A percentile compares a stretch with the other conserved stretches of the same genome.
These are phyloP conservation scores for Allomyces javanicus DNA, from an alignment of 192 early-diverging fungal genomes.

Conservation along the genomic window DNA sequence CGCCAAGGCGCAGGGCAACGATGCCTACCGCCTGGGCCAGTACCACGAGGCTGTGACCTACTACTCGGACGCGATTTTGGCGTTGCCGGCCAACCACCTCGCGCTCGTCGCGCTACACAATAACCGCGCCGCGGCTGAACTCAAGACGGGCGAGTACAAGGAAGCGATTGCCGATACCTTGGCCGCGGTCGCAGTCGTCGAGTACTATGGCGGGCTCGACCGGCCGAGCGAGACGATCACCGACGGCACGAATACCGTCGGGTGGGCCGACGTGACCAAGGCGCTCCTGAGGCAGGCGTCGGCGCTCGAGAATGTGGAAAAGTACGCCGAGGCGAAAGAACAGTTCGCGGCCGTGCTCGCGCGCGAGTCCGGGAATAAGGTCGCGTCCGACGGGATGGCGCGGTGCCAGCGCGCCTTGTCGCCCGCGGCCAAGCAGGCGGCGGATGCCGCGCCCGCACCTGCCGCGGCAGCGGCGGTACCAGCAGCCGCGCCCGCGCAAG, in stretches of 20 bases:
- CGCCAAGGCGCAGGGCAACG: conserved; percentile 48
- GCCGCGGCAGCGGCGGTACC: neutral
- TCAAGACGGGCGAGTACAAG: conserved; percentile 68
- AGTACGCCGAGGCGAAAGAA: conserved; percentile 43
- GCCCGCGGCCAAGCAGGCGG: conserved; percentile 9
- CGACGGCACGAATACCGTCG: neutral
- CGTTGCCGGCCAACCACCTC: conserved; percentile 40
- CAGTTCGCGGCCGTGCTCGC: conserved; percentile 20
- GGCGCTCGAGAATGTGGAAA: conserved; percentile 65
- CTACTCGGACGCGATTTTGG: conserved; percentile 47
- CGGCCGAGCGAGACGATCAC: conserved; percentile 1
- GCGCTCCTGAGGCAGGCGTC: conserved; percentile 51
- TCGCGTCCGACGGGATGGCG: conserved; percentile 25
- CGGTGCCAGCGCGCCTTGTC: conserved; percentile 29
- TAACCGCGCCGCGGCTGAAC: conserved; percentile 60
- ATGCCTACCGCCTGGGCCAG: conserved; percentile 72
- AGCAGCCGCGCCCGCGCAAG: neutral
- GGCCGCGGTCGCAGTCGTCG: conserved; percentile 15
- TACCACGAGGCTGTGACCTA: conserved; percentile 53
- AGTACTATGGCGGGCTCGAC: conserved; percentile 6
- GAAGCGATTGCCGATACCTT: conserved; percentile 50
- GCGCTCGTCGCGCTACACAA: conserved; percentile 46
- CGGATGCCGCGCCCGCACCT: neutral
- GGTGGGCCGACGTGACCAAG: conserved; percentile 46
- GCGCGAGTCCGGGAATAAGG: conserved; percentile 13